Evolutionary conservation across 176 grass and related monocot species (phyloP).

Genomic region (Hordeum marinum): DNA sequence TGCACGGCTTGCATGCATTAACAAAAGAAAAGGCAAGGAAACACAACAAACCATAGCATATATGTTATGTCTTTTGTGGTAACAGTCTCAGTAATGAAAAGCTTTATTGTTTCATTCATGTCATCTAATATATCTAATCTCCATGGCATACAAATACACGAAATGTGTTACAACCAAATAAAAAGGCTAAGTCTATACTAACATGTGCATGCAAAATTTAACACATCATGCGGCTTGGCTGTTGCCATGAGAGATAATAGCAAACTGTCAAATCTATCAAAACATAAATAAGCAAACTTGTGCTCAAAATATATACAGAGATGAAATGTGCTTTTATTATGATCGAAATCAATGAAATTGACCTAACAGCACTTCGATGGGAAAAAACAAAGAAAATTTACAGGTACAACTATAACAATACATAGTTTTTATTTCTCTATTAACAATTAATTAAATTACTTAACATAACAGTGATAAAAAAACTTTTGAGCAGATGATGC

Average conservation of each 20-base stretch:
- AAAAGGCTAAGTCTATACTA: neutral
- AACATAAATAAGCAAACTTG: slow-evolving; percentile 3
- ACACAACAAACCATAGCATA: neutral
- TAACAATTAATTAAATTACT: neutral
- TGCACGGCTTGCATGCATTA: neutral
- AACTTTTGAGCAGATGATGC: neutral
- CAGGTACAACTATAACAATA: neutral
- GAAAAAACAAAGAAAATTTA: neutral
- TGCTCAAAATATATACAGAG: neutral
- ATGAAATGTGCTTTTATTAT: neutral
- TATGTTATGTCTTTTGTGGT: neutral
- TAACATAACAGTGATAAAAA: neutral
- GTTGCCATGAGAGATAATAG: neutral
- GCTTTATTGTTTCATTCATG: neutral
- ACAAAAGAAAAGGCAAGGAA: neutral
- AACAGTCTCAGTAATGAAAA: neutral
- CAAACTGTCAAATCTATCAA: neutral
- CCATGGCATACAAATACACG: neutral
- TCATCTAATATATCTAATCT: neutral
- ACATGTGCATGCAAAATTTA: neutral
- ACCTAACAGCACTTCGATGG: neutral
- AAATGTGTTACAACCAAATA: neutral
- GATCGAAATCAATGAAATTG: neutral
- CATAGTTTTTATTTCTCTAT: neutral
- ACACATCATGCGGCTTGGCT: neutral